Percentiles rank a stretch among this genome's conserved stretches.
Evolutionary conservation across 2,329 filamentous ascomycete species (phyloP).

Genomic region (Huntiella abstrusa): DNA sequence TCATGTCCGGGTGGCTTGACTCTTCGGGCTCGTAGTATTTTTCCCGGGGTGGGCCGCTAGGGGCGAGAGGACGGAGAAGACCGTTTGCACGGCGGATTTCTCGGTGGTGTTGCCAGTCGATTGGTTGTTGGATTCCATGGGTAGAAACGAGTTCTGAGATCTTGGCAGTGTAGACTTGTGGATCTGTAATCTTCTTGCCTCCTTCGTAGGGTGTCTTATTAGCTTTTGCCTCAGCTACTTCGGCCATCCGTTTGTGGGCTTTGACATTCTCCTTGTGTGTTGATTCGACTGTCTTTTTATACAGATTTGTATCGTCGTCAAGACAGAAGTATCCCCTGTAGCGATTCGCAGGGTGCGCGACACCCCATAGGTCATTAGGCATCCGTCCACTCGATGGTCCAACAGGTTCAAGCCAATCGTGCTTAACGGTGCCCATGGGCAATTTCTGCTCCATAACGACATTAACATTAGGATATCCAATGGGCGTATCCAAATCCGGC

Average conservation of each 20-base stretch:
- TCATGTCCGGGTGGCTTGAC: neutral
- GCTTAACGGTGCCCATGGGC: too few species aligned
- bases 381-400: too few species aligned
- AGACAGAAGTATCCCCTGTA: neutral
- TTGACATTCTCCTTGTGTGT: neutral
- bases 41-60: slow-evolving; percentile 1
- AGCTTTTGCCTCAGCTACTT: too few species aligned
- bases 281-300: neutral
- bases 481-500: neutral
- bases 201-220: too few species aligned
- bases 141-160: neutral
- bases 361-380: too few species aligned
- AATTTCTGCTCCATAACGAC: too few species aligned
- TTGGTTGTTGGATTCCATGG: neutral
- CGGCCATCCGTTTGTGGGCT: neutral
- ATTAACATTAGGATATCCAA: neutral
- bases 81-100: neutral
- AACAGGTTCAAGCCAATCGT: too few species aligned
- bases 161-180: neutral
- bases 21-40: slow-evolving; percentile 4
- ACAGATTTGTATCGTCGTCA: neutral
- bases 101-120: neutral
- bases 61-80: slow-evolving; percentile 1
- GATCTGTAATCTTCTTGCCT: too few species aligned
- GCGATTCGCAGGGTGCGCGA: too few species aligned